Evolutionary conservation across 371 early-diverging fungal genomes (phyloP), one percentile per base, ranked within the genome.

Genomic region (Zychaea mexicana): DNA sequence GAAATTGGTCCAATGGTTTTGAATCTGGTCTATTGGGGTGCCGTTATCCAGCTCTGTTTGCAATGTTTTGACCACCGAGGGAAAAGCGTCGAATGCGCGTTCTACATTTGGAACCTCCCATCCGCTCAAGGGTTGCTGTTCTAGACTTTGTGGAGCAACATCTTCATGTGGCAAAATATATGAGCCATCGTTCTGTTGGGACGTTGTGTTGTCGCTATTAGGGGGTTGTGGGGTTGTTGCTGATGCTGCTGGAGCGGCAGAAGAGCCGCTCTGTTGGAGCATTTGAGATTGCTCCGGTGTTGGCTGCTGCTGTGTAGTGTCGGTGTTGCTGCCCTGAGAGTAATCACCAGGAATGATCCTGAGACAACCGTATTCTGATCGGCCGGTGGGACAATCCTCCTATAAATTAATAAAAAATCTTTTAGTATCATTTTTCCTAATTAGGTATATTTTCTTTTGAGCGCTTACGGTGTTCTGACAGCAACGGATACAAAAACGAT

Each of bases 401-500:
- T 70, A 31, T 13, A 30, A 27, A 45, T 17, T 13, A 42, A 15
- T 17, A 42, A 42, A 0, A 2, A 2, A 2, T 13, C 15, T 54
- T 39, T 57, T 57, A 39, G 17, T 57, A 33, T 17, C 26, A 24
- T 17, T 49, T 49, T 19, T 17, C 49, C 55, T 30, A 30, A 19
- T 28, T 19, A 30, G 55, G 55, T 13, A 30, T 13, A 30, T 31
- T 54, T 31, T 31, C 31, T 31, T 6, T 4, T 3, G 26, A 17
- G 26, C 27, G 47, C 56, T 19, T 61, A 66, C 65, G 52, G 28
- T 57, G 24, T 63, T 61, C 21, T 66, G 42, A 30, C 75, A 74
- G 65, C 75, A 74, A 33, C 83, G 74, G 53, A 82, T 77, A 57
- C 83, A 82, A 68, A 73, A 82, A 31, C 78, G 76, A 60, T 76